Evolutionary conservation across 2,329 filamentous ascomycete genomes (phyloP), one percentile per base, ranked within the genome.

Genomic region (Exophiala xenobiotica): DNA sequence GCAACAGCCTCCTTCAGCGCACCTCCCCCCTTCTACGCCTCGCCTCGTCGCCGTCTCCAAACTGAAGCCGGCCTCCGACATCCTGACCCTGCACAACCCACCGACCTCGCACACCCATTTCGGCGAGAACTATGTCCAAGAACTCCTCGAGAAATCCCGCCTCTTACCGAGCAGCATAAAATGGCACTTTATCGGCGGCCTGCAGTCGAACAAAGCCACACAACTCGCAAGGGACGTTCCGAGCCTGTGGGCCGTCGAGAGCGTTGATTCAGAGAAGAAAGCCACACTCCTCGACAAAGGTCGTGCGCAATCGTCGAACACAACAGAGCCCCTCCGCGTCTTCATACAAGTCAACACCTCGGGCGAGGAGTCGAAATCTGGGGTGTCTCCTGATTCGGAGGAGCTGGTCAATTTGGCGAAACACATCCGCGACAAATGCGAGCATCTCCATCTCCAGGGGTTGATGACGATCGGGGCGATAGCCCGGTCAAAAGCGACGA

Each of bases 401-500:
- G 51, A 54, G 20, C 45, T 61, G 76, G 81, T 41, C 68, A 75
- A 72, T 0, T 74, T 97, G 31, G 92, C 88, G 67, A 78, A 77
- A 46, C 79, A 86, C 64, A 82, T 99, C 46, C 68, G 80, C 8
- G 76, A 85, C 3, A 76, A 81, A 29, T 95, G 90, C 68, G 84
- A 88, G 1, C 42, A 60, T 41, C 74, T 99, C 29, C 75, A 80
- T 50, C 74, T 99, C 2, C 78, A 87, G 23, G 93, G 93, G 0
- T 71, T 99, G 29, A 99, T 99, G 93, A 99, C 93, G 1, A 97
- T 99, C 65, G 93, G 93, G 1, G 90, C 92, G 14, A 95, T 97
- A 68, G 92, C 90, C 42, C 75, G 92, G 56, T 93, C 88, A 62
- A 80, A 82, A 63, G 88, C 81, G 12, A 84, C 83, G 2, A 87